Conservation (phyloP, 2,329 filamentous ascomycete genomes). For the Aspergillus terreus region DNA sequence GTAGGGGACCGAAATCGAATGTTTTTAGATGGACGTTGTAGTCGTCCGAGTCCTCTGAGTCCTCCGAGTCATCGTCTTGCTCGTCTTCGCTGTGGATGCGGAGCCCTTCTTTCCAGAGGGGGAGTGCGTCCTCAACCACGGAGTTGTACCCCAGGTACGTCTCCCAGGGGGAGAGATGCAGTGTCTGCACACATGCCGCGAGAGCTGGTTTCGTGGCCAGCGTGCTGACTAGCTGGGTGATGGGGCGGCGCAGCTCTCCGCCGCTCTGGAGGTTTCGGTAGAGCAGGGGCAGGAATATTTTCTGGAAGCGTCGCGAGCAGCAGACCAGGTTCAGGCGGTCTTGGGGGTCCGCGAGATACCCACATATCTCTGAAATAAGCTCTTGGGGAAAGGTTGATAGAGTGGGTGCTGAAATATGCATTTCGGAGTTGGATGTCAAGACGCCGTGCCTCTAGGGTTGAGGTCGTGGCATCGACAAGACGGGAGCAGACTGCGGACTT, state of each 20-base stretch:
- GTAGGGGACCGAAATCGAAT: neutral
- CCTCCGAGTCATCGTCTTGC: neutral
- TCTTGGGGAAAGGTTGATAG: neutral
- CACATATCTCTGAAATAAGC: neutral
- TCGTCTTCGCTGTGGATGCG: neutral
- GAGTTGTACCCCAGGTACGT: neutral
- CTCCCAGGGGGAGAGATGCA: conserved; percentile 1
- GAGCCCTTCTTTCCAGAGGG: neutral
- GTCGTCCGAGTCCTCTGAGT: neutral
- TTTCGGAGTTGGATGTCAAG: neutral
- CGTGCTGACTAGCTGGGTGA: neutral
- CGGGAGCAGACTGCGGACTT: too few relatives aligned
- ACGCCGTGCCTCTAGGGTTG: too few relatives aligned
- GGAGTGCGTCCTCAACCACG: neutral
- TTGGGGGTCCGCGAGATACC: neutral
- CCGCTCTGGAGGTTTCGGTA: neutral
- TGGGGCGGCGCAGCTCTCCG: neutral
- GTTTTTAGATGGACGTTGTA: neutral
- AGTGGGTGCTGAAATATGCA: neutral
- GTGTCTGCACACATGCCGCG: neutral
- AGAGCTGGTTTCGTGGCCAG: neutral
- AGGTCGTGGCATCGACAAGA: too few relatives aligned
- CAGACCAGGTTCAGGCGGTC: neutral
- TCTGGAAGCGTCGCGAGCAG: neutral
- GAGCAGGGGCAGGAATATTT: neutral